Evolutionary conservation across 2,329 filamentous ascomycete genomes (phyloP).

Genomic region (Scedosporium boydii): DNA sequence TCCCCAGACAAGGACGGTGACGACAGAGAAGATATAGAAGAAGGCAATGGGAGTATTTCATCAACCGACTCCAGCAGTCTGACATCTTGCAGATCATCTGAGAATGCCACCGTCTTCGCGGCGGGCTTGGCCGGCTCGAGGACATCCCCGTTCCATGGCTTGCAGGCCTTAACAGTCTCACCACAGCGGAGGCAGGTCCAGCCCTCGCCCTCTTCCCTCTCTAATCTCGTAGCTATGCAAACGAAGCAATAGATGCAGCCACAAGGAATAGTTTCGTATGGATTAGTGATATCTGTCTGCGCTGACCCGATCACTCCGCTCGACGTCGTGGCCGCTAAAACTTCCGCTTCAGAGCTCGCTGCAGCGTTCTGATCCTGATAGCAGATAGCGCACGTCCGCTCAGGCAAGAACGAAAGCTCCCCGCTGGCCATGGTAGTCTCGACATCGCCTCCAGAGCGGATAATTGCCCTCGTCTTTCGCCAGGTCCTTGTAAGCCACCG

Average conservation of each 20-base stretch:
- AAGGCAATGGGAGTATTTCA: background rate
- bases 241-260: constrained; percentile 94
- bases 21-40: background rate
- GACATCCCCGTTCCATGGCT: constrained; percentile 87
- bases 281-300: constrained; percentile 90
- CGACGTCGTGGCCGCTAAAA: constrained; percentile 59
- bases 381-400: constrained; percentile 92
- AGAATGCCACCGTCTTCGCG: constrained; percentile 54
- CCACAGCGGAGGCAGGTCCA: constrained; percentile 89
- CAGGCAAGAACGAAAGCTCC: constrained; percentile 77
- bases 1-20: background rate
- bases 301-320: constrained; percentile 79
- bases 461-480: constrained; percentile 64
- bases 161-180: constrained; percentile 72
- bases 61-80: background rate
- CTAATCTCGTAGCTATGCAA: constrained; percentile 81
- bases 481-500: constrained; percentile 82
- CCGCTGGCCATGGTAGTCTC: constrained; percentile 50
- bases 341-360: constrained; percentile 62
- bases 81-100: constrained; percentile 34
- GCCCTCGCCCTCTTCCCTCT: constrained; percentile 87
- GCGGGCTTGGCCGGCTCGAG: constrained; percentile 44
- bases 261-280: constrained; percentile 84
- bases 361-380: constrained; percentile 83
- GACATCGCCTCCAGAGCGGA: constrained; percentile 33